phyloP scores from a whole-genome alignment of 2,329 filamentous ascomycete species.

The Cytospora piceae region DNA sequence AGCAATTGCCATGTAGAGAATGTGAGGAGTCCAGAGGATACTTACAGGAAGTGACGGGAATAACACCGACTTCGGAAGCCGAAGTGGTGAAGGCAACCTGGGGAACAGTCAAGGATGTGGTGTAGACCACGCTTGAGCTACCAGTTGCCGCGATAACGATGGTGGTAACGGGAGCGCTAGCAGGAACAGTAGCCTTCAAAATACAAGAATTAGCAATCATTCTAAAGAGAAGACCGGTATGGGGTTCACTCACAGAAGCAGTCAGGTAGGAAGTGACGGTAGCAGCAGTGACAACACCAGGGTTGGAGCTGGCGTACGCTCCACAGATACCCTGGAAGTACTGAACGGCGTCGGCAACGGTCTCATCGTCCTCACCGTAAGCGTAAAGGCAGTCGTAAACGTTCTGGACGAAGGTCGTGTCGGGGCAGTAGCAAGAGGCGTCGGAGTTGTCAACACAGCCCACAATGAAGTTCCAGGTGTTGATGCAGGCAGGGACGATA shows the following conservation, averaged over 20 bases:
- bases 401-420: conserved; percentile 72
- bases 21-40: too few species aligned
- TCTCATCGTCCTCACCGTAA: conserved; percentile 68
- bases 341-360: conserved; percentile 71
- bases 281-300: conserved; percentile 80
- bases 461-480: conserved; percentile 80
- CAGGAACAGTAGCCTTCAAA: background rate
- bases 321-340: conserved; percentile 95
- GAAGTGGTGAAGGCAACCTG: conserved; percentile 53
- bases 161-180: conserved; percentile 54
- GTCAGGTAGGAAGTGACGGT: conserved; percentile 65
- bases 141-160: conserved; percentile 34
- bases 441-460: conserved; percentile 83
- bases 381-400: conserved; percentile 82
- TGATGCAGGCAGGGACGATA: conserved; percentile 84
- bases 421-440: conserved; percentile 83
- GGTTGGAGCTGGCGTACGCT: conserved; percentile 72
- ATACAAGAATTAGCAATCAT: background rate
- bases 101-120: conserved; percentile 55
- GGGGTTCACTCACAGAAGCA: conserved; percentile 49
- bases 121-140: conserved; percentile 33
- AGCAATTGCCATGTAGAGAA: background rate
- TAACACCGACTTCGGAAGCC: conserved; percentile 44
- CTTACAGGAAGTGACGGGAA: conserved; percentile 38
- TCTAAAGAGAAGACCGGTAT: conserved; percentile 48